Conservation (phyloP, 2,329 filamentous ascomycete species). For the Xylariaceae sp. region DNA sequence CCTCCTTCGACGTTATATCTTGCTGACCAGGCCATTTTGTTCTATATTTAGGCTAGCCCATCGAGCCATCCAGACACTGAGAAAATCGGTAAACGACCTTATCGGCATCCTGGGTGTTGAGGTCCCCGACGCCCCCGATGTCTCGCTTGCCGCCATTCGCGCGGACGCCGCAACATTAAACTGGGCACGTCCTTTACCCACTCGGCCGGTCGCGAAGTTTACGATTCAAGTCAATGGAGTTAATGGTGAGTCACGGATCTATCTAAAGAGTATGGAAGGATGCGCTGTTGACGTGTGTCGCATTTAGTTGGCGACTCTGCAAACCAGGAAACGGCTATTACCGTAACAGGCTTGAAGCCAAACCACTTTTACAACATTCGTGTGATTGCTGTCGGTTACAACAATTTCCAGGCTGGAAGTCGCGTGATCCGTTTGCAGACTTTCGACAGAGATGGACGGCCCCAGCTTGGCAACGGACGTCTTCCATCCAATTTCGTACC, state of each 20-base stretch:
- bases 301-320: conserved; percentile 74
- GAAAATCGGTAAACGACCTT: conserved; percentile 85
- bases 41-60: conserved; percentile 62
- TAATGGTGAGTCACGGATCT: conserved; percentile 56
- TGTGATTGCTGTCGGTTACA: conserved; percentile 83
- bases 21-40: conserved; percentile 15
- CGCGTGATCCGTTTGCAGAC: conserved; percentile 79
- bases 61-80: conserved; percentile 80
- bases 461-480: conserved; percentile 52
- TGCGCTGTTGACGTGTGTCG: conserved; percentile 16
- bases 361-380: conserved; percentile 89
- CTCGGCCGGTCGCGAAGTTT: conserved; percentile 73
- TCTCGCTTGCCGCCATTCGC: conserved; percentile 85
- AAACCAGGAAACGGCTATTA: conserved; percentile 78
- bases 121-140: conserved; percentile 81
- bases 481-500: conserved; percentile 52
- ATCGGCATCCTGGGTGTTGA: conserved; percentile 90
- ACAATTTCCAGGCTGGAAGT: conserved; percentile 90
- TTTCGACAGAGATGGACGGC: conserved; percentile 58
- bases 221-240: conserved; percentile 91
- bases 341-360: conserved; percentile 80
- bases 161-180: conserved; percentile 82
- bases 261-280: conserved; percentile 2
- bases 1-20: background rate
- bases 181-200: conserved; percentile 71